These are phyloP conservation scores for Carex myosuroides DNA, from an alignment of 176 grass and related monocot species.

Conservation along the genomic window DNA sequence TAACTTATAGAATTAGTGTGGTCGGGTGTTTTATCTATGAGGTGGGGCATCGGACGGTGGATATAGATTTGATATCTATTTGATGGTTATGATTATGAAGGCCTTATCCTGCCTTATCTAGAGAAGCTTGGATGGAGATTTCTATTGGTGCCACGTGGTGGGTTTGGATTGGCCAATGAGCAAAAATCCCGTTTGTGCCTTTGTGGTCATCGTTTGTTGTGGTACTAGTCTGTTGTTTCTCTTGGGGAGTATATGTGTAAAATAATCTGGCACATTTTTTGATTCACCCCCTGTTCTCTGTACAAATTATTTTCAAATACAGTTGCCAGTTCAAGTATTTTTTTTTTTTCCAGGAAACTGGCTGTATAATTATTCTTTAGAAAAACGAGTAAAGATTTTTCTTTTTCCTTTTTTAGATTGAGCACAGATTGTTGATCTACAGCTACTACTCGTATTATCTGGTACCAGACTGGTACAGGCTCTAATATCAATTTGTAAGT, in stretches of 20 bases:
- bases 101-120: slow-evolving; percentile 90
- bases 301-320: background rate
- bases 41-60: slow-evolving; percentile 37
- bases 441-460: background rate
- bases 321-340: background rate
- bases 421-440: background rate
- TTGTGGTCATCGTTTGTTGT: slow-evolving; percentile 7
- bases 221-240: slow-evolving; percentile 3
- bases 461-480: background rate
- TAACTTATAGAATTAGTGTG: slow-evolving; percentile 32
- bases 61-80: slow-evolving; percentile 51
- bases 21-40: slow-evolving; percentile 44
- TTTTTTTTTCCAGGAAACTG: background rate
- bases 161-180: slow-evolving; percentile 17
- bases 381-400: background rate
- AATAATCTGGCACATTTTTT: slow-evolving; percentile 29
- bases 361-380: background rate
- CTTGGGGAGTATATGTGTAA: slow-evolving; percentile 16
- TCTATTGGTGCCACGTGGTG: slow-evolving; percentile 46
- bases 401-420: background rate
- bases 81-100: slow-evolving; percentile 34
- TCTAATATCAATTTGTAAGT: background rate
- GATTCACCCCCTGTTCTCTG: background rate
- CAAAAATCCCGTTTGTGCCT: background rate
- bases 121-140: slow-evolving; percentile 14